These are phyloP conservation scores for Chrysophaeum taylorii DNA, from an alignment of 352 stramenopile species.

Conservation along the genomic window DNA sequence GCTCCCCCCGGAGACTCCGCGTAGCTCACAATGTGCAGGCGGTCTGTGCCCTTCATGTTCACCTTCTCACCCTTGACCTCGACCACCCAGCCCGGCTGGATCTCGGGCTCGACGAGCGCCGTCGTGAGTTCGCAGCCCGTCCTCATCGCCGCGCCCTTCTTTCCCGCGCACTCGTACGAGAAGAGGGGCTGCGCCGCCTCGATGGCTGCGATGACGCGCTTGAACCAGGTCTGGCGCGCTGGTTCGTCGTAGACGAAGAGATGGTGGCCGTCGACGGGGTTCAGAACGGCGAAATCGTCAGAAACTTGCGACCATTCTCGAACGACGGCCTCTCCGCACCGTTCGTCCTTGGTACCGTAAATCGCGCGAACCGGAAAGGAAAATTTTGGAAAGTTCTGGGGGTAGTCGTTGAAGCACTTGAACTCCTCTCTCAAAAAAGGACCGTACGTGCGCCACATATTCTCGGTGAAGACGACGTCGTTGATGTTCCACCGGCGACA, in stretches of 20 bases:
- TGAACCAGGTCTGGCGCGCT: neutral
- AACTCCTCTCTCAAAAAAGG: neutral
- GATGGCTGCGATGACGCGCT: neutral
- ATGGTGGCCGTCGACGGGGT: neutral
- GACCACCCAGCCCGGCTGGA: neutral
- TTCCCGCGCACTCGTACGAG: neutral
- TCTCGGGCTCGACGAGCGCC: neutral
- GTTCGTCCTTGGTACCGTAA: neutral
- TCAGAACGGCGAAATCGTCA: neutral
- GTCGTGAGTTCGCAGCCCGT: neutral
- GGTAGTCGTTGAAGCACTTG: conserved; percentile 10
- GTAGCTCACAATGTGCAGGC: conserved; percentile 1
- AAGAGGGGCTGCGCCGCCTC: neutral
- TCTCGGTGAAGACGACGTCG: conserved; percentile 5
- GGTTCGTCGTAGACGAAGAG: conserved; percentile 14
- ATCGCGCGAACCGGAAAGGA: neutral
- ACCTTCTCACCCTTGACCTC: neutral
- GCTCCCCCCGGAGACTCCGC: neutral
- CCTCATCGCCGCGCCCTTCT: conserved; percentile 1
- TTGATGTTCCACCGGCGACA: neutral
- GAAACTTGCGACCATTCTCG: neutral
- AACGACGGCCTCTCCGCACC: neutral
- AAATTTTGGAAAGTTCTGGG: neutral
- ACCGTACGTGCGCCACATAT: conserved; percentile 2
- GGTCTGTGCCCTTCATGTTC: neutral